Base-by-base conservation (phyloP, 345 rosid genomes). In the Gossypium bickii region DNA sequence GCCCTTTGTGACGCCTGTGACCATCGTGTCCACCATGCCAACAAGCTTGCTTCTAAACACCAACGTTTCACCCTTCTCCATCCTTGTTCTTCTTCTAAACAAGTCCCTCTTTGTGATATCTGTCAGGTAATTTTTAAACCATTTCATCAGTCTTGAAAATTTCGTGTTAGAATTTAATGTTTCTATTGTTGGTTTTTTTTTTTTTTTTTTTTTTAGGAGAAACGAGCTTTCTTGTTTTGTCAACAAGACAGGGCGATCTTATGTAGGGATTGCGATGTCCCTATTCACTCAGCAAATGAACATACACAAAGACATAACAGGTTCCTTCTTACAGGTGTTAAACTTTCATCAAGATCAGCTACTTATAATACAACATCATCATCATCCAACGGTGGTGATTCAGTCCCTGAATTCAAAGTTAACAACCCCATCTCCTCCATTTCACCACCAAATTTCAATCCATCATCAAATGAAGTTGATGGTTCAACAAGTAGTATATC, bases 221-320 rank as follows among this genome's bases (percentile, higher is more conserved):
- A 85, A 72, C 82, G 89, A 71, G 99, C 97, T 48, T 66, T 95
- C 68, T 76, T 91, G 90, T 95, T 95, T 76, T 95, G 99, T 74
- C 97, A 89, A 78, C 93, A 95, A 83, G 99, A 95, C 75, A 81
- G 99, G 72, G 97, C 98, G 11, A 90, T 91, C 74, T 71, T 95
- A 12, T 95, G 99, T 85, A 78, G 86, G 77, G 94, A 93, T 43
- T 95, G 99, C 55, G 99, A 95, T 73, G 74, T 78, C 57, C 84
- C 92, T 12, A 89, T 95, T 64, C 99, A 95, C 80, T 53, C 82
- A 0, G 89, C 88, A 7, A 95, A 91, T 78, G 94, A 93, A 71
- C 93, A 80, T 22, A 89, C 93, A 1, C 81, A 80, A 88, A 90
- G 88, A 80, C 99, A 95, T 73, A 74, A 83, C 77, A 85, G 99